These are phyloP conservation scores for Didymosphaeria variabile DNA, from an alignment of 2,329 filamentous ascomycete species.

Conservation along the genomic window DNA sequence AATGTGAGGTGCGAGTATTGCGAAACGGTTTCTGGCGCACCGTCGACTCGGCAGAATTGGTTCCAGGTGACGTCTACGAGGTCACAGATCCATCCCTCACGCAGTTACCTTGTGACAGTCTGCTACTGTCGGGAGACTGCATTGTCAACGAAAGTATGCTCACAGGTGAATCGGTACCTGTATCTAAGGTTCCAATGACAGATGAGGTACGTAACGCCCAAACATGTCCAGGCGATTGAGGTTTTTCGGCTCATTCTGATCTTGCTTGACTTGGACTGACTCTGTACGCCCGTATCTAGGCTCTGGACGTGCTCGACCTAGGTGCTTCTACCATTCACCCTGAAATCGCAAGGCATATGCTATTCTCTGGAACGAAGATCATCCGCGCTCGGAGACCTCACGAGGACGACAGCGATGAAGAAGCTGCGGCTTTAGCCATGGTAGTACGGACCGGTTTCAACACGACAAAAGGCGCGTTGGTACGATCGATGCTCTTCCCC, in stretches of 20 bases:
- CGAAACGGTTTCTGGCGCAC: slow-evolving; percentile 96
- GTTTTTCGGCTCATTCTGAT: neutral
- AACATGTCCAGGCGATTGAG: too few species aligned
- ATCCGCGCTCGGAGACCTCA: slow-evolving; percentile 89
- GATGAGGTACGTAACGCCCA: slow-evolving; percentile 68
- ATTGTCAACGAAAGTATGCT: slow-evolving; percentile 99
- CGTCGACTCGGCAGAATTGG: slow-evolving; percentile 84
- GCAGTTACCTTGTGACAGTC: slow-evolving; percentile 90
- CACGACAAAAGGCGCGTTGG: slow-evolving; percentile 94
- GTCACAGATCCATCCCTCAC: slow-evolving; percentile 89
- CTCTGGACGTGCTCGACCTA: slow-evolving; percentile 76
- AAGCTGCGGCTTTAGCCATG: slow-evolving; percentile 90
- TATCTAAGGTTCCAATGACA: slow-evolving; percentile 87
- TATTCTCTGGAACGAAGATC: slow-evolving; percentile 96
- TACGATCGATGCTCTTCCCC: slow-evolving; percentile 97
- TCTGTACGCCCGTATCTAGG: neutral
- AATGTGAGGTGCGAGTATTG: slow-evolving; percentile 93
- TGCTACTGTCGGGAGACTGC: slow-evolving; percentile 91
- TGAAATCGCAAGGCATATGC: slow-evolving; percentile 84
- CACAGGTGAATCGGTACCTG: slow-evolving; percentile 94
- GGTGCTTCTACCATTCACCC: slow-evolving; percentile 83
- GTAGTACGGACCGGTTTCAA: slow-evolving; percentile 96
- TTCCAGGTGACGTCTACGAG: slow-evolving; percentile 96
- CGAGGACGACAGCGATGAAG: slow-evolving; percentile 83
- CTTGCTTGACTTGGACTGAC: neutral